Base-by-base conservation (phyloP, 2,329 filamentous ascomycete species). In the Pseudogymnoascus sp. region DNA sequence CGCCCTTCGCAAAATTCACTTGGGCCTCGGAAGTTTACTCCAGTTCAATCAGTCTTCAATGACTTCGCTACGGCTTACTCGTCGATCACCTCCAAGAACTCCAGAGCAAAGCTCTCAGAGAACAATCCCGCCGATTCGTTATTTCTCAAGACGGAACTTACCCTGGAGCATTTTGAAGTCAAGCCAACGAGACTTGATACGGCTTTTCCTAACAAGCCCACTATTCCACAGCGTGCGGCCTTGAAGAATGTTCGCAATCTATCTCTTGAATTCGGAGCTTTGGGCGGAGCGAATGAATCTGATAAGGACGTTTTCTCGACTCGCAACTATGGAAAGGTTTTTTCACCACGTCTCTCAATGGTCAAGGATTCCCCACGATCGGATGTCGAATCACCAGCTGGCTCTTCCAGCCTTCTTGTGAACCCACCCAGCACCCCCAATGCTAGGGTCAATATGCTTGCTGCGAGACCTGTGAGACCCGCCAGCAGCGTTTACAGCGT, bases 31-130 rank as follows among this genome's bases (percentile, higher is more conserved):
- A 69, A 68, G 31, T 63, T 62, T 26, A 66, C 68, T 4, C 68
- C 69, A 14, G 60, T 65, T 7, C 66, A 66, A 34, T 65, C 68
- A 37, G 67, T 72, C 3, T 73, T 72, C 40, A 18, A 71, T 60
- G 71, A 73, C 57, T 65, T 72, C 18, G 61, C 61, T 4, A 71
- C 70, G 6, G 71, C 71, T 0, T 65, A 72, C 42, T 70, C 67
- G 3, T 69, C 67, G 23, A 73, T 73, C 26, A 72, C 70, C 2
- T 71, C 71, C 14, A 66, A 70, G 12, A 62, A 65, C 26, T 67
- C 63, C 14, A 69, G 66, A 63, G 67, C 36, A 45, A 60, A 63
- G 10, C 63, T 61, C 12, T 11, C 23, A 3, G 34, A 61, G 8
- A 16, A 23, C 14, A 61, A 26, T 45, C 10, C 10, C 4, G 23